Evolutionary conservation across 805 yeast species (phyloP), one percentile per base, ranked within the genome.

Genomic region (Candida ulmi): DNA sequence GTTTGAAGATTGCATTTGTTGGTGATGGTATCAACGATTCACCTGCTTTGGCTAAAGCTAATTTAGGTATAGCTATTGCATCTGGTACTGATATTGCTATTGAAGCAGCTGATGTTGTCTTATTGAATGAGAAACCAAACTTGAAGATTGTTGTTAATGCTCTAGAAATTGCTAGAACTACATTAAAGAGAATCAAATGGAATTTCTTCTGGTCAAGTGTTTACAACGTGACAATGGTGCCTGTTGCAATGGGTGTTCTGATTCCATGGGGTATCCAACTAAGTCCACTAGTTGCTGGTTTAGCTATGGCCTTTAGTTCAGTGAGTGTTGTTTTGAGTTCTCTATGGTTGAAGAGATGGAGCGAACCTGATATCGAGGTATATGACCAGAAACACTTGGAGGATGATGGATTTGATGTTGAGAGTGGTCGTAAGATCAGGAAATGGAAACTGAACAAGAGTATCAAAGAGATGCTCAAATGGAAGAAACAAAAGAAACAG

Each of bases 11-110:
- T 31, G 91, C 90, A 6, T 88, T 95, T 69, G 82, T 93, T 17
- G 99, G 99, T 29, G 99, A 93, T 63, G 99, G 99, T 43, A 86
- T 93, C 48, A 93, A 93, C 60, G 99, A 93, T 58, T 95, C 98
- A 0, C 97, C 99, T 0, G 98, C 98, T 0, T 71, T 93, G 40
- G 95, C 87, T 1, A 74, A 83, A 40, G 84, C 96, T 1, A 87
- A 88, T 48, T 63, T 93, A 16, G 99, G 99, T 18, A 78, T 95
- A 52, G 93, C 98, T 11, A 78, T 95, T 42, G 82, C 95, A 9
- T 76, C 95, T 0, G 96, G 98, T 5, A 86, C 98, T 0, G 98
- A 93, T 54, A 86, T 93, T 50, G 98, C 99, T 1, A 83, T 93
- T 49, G 96, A 90, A 49, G 86, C 96, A n/a, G 96, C 99, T 0